Percentiles rank a stretch among this genome's conserved stretches.
phyloP scores from a whole-genome alignment of 495 filamentous ascomycete species.

The Aspergillus conjunctus region DNA sequence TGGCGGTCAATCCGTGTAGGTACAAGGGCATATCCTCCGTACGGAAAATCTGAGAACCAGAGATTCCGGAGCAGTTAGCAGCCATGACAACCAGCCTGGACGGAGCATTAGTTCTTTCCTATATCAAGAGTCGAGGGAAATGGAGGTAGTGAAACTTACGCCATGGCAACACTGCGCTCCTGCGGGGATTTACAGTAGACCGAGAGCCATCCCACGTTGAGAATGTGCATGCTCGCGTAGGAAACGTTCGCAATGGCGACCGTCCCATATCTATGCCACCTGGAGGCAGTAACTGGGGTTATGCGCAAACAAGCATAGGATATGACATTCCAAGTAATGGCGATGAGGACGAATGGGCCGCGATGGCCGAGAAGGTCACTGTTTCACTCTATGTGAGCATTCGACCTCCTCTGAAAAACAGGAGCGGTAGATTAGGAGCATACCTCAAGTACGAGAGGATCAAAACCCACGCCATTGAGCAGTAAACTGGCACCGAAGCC shows the following conservation, averaged over 20 bases:
- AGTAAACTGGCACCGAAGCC: constrained; percentile 52
- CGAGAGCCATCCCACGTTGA: constrained; percentile 53
- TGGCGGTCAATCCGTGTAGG: constrained; percentile 42
- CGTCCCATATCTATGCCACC: constrained; percentile 47
- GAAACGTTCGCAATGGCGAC: constrained; percentile 52
- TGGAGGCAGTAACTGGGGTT: constrained; percentile 20
- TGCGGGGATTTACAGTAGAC: constrained; percentile 49
- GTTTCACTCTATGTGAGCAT: constrained; percentile 16
- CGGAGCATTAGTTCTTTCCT: constrained; percentile 19
- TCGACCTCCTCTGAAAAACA: neutral
- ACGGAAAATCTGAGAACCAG: constrained; percentile 57
- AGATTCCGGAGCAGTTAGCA: constrained; percentile 55
- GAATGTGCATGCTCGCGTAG: constrained; percentile 52
- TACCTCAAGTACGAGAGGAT: constrained; percentile 43
- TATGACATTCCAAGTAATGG: constrained; percentile 50
- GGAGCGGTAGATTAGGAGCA: constrained; percentile 16
- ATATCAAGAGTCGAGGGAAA: neutral
- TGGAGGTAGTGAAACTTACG: constrained; percentile 39
- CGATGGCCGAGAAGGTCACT: constrained; percentile 50
- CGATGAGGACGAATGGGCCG: constrained; percentile 43
- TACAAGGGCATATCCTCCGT: constrained; percentile 55
- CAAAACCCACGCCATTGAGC: constrained; percentile 45
- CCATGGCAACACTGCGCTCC: constrained; percentile 54
- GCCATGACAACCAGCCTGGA: constrained; percentile 55
- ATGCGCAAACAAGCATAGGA: constrained; percentile 38